Evolutionary conservation across 139 green algal genomes (phyloP), one percentile per base, ranked within the genome.

Genomic region (Haematococcus lacustris): DNA sequence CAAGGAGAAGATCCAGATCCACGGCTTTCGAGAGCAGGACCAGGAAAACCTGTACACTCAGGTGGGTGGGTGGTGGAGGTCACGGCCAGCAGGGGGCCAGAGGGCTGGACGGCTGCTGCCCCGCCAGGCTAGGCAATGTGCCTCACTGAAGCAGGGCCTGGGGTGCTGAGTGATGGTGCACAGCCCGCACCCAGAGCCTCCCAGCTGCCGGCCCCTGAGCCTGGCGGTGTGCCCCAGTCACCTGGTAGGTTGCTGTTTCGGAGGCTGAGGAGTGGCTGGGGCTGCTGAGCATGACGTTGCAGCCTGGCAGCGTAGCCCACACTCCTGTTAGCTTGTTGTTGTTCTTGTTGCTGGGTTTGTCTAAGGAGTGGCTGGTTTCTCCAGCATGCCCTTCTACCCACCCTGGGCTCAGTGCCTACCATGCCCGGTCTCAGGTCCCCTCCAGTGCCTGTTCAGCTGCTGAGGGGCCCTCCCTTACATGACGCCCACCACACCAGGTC

Each of bases 11-110:
- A 86, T 88, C 74, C 81, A 75, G 6, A 57, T 87, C 6, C 72
- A 71, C 21, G 90, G 85, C 39, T 97, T 97, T 66, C 73, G 66
- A 71, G 91, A 97, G 76, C 51, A 94, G 63, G 91, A 97, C 74
- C 91, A 97, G 76, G 82, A 87, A 62, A 84, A 91, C 53, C 74
- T 97, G 50, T 97, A 64, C 53, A 64, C 53, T 23, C 23, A 30
- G 4, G 53, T 30, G 53, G 23, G 33, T n/a, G 13, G 53, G 33
- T 23, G 13, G 4, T 30, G 53, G 23, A 30, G 26, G 23, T 7
- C 53, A 64, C 26, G 53, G 53, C 21, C 30, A 64, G 53, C 53
- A 64, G 47, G 47, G 47, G 47, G 21, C 13, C 47, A 57, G 47
- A 21, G 13, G 47, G 47, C 21, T 57, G 13, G 47, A 28, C 13